Conservation (phyloP, 441 rosid species). For the Syzygium malaccense region DNA sequence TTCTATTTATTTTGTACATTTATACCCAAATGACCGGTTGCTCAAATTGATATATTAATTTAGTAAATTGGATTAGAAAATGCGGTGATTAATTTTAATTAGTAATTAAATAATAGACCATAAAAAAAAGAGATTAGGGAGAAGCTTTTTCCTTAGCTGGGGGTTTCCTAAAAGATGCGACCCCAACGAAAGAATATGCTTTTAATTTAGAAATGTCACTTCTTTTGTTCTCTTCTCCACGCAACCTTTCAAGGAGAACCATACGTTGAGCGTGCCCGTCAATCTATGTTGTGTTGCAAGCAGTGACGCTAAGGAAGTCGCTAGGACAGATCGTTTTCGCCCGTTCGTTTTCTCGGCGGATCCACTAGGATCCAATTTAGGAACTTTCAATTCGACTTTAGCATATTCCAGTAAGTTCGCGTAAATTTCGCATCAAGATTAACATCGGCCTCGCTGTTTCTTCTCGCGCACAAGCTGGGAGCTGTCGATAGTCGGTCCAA, state of each 20-base stretch:
- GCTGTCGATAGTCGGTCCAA: not conserved
- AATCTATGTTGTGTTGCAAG: not conserved
- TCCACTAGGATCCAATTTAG: not conserved
- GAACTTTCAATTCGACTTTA: not conserved
- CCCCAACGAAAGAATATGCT: not conserved
- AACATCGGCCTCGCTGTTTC: not conserved
- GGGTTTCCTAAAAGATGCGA: not conserved
- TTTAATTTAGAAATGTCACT: not conserved
- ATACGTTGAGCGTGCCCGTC: not conserved
- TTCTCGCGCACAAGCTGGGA: not conserved
- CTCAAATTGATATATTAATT: not conserved
- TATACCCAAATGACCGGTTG: not conserved
- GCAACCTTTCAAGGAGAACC: not conserved
- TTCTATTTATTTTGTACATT: not conserved
- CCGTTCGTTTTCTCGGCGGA: not conserved
- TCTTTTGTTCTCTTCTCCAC: not conserved
- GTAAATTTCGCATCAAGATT: not conserved
- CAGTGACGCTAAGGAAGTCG: not conserved
- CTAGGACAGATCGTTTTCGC: not conserved
- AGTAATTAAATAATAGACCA: not conserved
- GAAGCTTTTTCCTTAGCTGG: not conserved
- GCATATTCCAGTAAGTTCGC: not conserved
- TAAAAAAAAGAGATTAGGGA: not conserved
- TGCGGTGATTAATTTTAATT: not conserved
- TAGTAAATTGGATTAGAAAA: not conserved